These are phyloP conservation scores for Peribolospora kevripleyi DNA, from an alignment of 768 basidiomycete species.

Conservation along the genomic window DNA sequence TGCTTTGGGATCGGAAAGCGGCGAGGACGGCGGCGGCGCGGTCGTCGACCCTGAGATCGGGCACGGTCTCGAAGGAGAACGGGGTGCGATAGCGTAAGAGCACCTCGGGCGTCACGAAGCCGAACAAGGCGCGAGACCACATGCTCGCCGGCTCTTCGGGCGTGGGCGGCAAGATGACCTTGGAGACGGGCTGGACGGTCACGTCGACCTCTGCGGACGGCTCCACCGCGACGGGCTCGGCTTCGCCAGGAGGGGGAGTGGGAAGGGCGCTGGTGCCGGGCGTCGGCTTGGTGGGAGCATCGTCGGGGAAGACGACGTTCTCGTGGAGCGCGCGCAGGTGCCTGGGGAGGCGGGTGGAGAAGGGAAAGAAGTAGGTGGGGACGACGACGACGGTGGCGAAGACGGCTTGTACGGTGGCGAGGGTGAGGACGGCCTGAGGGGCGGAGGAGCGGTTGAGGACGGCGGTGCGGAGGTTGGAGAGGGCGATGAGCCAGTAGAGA, in stretches of 20 bases:
- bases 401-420: not conserved
- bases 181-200: too few species aligned
- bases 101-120: too few species aligned
- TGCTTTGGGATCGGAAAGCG: not conserved
- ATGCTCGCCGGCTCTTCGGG: too few species aligned
- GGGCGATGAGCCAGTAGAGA: conserved; percentile 3
- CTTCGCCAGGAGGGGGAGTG: too few species aligned
- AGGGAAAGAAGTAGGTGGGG: not conserved
- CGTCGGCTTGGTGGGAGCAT: not conserved
- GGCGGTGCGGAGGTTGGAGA: conserved; percentile 9
- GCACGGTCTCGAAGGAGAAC: not conserved
- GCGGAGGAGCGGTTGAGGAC: not conserved
- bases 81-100: too few species aligned
- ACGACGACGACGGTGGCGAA: conserved; percentile 3
- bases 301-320: not conserved
- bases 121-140: too few species aligned
- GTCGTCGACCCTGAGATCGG: not conserved
- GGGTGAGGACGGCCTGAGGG: conserved; percentile 1
- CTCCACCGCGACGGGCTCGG: too few species aligned
- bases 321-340: not conserved
- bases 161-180: too few species aligned
- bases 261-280: too few species aligned
- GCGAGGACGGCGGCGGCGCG: not conserved
- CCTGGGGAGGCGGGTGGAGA: not conserved
- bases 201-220: too few species aligned